A percentile compares a stretch with the other conserved stretches of the same genome.
phyloP scores from a whole-genome alignment of 1,284 basidiomycete genomes.

The Cryptococcus floricola region DNA sequence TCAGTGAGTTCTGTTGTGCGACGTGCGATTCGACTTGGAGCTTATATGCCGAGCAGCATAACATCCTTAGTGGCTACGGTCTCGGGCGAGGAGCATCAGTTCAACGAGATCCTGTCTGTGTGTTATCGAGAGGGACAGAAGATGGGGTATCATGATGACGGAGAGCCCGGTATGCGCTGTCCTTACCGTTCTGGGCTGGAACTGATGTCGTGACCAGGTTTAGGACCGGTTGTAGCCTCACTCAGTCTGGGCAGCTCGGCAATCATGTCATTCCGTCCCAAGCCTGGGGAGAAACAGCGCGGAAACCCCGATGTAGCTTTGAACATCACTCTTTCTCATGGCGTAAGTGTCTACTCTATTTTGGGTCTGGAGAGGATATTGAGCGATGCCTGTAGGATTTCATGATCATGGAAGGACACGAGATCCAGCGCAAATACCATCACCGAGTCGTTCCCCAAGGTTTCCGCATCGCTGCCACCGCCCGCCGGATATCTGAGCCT shows the following conservation, averaged over 20 bases:
- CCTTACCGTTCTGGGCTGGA: not conserved
- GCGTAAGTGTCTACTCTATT: constrained; percentile 23
- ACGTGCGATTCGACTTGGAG: no score
- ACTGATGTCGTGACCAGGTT: constrained; percentile 16
- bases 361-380: not conserved
- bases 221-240: constrained; percentile 41
- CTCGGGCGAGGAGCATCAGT: constrained; percentile 18
- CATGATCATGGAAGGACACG: constrained; percentile 38
- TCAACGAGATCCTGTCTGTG: constrained; percentile 44
- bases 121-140: constrained; percentile 46
- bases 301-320: constrained; percentile 10
- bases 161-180: constrained; percentile 32
- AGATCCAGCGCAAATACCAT: constrained; percentile 34
- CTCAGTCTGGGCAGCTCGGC: constrained; percentile 36
- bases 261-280: constrained; percentile 36
- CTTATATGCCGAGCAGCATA: constrained; percentile 15
- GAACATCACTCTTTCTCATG: constrained; percentile 28
- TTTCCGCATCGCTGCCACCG: constrained; percentile 37
- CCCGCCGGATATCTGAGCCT: constrained; percentile 17
- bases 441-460: constrained; percentile 37
- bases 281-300: constrained; percentile 8
- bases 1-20: constrained; percentile 21
- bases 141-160: constrained; percentile 48
- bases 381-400: constrained; percentile 25
- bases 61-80: constrained; percentile 14